These are phyloP conservation scores for Monilinia laxa DNA, from an alignment of 2,329 filamentous ascomycete genomes.

Conservation along the genomic window DNA sequence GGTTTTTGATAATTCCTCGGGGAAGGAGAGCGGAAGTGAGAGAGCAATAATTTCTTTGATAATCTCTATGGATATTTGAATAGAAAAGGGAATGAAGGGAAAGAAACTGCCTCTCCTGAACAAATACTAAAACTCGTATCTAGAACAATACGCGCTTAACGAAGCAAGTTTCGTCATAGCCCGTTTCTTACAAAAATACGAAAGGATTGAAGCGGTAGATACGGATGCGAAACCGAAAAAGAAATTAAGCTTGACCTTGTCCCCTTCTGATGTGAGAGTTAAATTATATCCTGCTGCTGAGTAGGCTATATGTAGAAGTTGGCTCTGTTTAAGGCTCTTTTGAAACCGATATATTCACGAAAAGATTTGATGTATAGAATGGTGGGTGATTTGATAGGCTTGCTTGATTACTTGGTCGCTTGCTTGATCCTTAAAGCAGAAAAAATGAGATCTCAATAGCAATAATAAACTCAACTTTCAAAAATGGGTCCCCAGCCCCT, in stretches of 20 bases:
- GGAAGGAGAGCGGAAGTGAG: background rate
- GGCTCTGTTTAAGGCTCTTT: background rate
- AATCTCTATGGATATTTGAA: background rate
- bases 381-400: background rate
- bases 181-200: constrained; percentile 39
- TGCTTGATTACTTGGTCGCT: background rate
- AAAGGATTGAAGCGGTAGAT: constrained; percentile 30
- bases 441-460: background rate
- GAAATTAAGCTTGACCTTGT: constrained; percentile 28
- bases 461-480: background rate
- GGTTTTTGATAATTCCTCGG: background rate
- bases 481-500: background rate
- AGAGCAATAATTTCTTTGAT: background rate
- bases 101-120: background rate
- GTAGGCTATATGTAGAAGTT: background rate
- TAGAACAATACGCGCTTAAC: constrained; percentile 40
- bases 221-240: constrained; percentile 27
- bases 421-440: background rate
- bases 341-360: background rate
- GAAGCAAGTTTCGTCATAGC: constrained; percentile 40
- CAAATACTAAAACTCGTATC: background rate
- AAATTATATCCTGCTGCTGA: constrained; percentile 26
- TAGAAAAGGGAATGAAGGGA: background rate
- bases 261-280: constrained; percentile 32
- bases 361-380: background rate